phyloP scores from a whole-genome alignment of 768 basidiomycete species.

The Gloeostereum incarnatum region DNA sequence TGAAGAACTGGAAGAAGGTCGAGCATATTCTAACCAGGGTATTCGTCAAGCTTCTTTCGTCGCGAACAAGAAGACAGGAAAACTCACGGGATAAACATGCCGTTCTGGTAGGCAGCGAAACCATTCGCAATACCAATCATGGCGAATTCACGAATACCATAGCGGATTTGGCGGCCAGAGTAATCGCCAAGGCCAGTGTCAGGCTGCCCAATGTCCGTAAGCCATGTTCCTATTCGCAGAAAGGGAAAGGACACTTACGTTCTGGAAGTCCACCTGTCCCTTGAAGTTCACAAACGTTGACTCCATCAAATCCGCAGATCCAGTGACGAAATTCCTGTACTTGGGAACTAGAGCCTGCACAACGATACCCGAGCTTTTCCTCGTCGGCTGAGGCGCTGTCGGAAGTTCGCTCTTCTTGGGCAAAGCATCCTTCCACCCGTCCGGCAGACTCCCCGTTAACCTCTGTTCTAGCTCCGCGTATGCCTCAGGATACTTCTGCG shows the following conservation, averaged over 20 bases:
- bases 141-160: conserved; percentile 10
- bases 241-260: neutral
- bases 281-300: conserved; percentile 8
- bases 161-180: conserved; percentile 8
- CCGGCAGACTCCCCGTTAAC: conserved; percentile 6
- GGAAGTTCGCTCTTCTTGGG: conserved; percentile 8
- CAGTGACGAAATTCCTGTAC: conserved; percentile 8
- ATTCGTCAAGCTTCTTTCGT: too few relatives aligned
- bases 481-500: conserved; percentile 3
- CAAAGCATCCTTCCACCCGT: conserved; percentile 4
- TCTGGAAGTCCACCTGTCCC: conserved; percentile 8
- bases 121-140: conserved; percentile 9
- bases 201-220: too few relatives aligned
- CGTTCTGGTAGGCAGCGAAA: conserved; percentile 7
- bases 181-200: conserved; percentile 8
- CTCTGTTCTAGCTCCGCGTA: conserved; percentile 7
- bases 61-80: conserved; percentile 1
- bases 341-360: conserved; percentile 5
- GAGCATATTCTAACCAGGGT: neutral
- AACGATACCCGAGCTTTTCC: conserved; percentile 9
- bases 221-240: too few relatives aligned
- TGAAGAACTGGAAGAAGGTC: conserved; percentile 7
- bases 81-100: conserved; percentile 9
- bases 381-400: conserved; percentile 5
- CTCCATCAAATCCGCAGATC: conserved; percentile 9